Percentiles rank a stretch among this genome's conserved stretches.
phyloP scores from a whole-genome alignment of 2,329 filamentous ascomycete genomes.

The Monilinia aucupariae region DNA sequence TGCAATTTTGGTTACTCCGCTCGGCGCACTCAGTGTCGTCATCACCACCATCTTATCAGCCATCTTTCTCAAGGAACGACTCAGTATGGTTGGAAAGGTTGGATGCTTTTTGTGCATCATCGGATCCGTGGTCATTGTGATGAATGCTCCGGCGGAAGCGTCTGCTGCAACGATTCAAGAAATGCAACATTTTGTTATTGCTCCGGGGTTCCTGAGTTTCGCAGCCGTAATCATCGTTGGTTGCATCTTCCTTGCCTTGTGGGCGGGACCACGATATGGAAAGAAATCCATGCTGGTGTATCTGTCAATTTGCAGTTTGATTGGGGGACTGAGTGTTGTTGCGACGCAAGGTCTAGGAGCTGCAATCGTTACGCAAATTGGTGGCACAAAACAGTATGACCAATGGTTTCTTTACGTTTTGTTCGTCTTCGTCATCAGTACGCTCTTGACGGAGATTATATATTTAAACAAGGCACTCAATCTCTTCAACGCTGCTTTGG shows the following conservation, averaged over 20 bases:
- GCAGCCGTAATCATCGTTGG: conserved; percentile 76
- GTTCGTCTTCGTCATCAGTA: conserved; percentile 83
- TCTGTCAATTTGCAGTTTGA: conserved; percentile 89
- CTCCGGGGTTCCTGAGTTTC: conserved; percentile 81
- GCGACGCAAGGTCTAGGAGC: conserved; percentile 89
- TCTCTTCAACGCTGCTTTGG: conserved; percentile 90
- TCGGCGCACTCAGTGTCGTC: conserved; percentile 88
- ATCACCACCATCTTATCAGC: conserved; percentile 86
- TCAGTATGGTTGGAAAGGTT: conserved; percentile 94
- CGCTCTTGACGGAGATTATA: conserved; percentile 87
- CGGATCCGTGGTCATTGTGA: conserved; percentile 85
- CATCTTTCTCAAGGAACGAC: conserved; percentile 89
- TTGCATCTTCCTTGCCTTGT: conserved; percentile 66
- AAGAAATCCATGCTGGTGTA: conserved; percentile 98
- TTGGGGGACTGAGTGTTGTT: conserved; percentile 91
- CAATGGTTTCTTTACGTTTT: conserved; percentile 96
- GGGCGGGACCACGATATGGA: conserved; percentile 79
- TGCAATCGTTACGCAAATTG: conserved; percentile 81
- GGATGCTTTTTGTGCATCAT: conserved; percentile 94
- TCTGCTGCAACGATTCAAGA: conserved; percentile 84
- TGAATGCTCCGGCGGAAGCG: conserved; percentile 84
- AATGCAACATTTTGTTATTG: conserved; percentile 82
- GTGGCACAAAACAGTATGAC: conserved; percentile 83
- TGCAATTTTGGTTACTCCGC: conserved; percentile 87
- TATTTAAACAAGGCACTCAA: conserved; percentile 98